Percentiles rank a stretch among this genome's conserved stretches.
phyloP scores from a whole-genome alignment of 805 yeast genomes.

The Lipomyces sp. region DNA sequence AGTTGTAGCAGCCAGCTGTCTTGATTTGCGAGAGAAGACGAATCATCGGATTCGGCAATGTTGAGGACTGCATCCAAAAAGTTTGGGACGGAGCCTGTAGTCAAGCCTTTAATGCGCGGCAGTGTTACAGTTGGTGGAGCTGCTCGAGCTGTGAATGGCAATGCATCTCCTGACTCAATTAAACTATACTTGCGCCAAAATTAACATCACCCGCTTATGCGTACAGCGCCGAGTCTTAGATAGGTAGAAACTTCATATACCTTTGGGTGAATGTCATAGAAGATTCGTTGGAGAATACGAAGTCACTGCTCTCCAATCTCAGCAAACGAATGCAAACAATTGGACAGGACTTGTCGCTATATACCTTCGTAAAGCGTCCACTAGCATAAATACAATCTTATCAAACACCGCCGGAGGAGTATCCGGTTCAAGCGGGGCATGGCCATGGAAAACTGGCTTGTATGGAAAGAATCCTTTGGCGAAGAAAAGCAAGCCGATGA shows the following conservation, averaged over 20 bases:
- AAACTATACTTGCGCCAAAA: conserved; percentile 34
- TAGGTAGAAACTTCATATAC: conserved; percentile 7
- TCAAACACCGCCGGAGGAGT: conserved; percentile 49
- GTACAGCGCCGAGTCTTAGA: not conserved
- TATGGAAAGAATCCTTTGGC: conserved; percentile 87
- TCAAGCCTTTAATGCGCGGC: conserved; percentile 87
- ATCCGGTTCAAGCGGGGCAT: conserved; percentile 38
- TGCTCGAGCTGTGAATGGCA: conserved; percentile 88
- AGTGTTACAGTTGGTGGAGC: conserved; percentile 96
- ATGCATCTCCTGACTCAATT: conserved; percentile 62
- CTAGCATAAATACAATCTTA: conserved; percentile 73
- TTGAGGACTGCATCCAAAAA: conserved; percentile 92
- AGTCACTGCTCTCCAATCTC: conserved; percentile 53
- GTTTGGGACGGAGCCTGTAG: conserved; percentile 92
- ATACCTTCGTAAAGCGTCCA: conserved; percentile 76
- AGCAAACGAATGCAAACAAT: not conserved
- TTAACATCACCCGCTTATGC: not conserved
- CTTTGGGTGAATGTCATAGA: conserved; percentile 64
- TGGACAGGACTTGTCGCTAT: not conserved
- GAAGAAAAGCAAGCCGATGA: conserved; percentile 59
- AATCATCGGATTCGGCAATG: conserved; percentile 83
- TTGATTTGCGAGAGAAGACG: conserved; percentile 63
- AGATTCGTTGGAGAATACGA: conserved; percentile 64
- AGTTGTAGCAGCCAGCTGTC: conserved; percentile 88
- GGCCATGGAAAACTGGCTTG: conserved; percentile 71